Evolutionary conservation across 371 early-diverging fungal species (phyloP).

Genomic region (Blyttiomyces sp.): DNA sequence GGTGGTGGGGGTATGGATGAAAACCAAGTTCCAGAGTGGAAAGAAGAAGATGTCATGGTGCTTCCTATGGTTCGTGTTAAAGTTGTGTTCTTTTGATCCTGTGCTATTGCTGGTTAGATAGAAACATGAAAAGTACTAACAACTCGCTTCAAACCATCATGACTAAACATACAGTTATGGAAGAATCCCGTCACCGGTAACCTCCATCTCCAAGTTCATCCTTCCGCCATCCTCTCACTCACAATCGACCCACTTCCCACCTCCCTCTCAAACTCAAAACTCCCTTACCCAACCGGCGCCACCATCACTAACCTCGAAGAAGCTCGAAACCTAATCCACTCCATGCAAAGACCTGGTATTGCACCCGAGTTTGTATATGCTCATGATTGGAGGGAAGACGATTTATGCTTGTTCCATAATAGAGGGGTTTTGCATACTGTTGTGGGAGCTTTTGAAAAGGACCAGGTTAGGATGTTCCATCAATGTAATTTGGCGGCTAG

Average conservation of each 20-base stretch:
- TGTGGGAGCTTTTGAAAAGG: conserved; percentile 8
- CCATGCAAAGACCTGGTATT: conserved; percentile 16
- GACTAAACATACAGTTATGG: no score
- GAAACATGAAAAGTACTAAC: no score
- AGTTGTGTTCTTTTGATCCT: neutral
- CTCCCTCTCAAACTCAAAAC: neutral
- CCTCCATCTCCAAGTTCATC: conserved; percentile 16
- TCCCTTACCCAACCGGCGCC: conserved; percentile 7
- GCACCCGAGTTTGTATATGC: conserved; percentile 14
- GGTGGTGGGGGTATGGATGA: conserved; percentile 1
- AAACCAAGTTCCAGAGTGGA: conserved; percentile 7
- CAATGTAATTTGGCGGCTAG: conserved; percentile 17
- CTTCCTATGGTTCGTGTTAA: conserved; percentile 6
- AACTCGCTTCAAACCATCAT: no score
- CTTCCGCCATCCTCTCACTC: conserved; percentile 5
- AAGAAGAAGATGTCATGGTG: conserved; percentile 7
- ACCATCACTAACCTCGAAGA: neutral
- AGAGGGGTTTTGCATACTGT: conserved; percentile 18
- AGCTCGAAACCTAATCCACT: conserved; percentile 5
- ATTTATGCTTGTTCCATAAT: conserved; percentile 16
- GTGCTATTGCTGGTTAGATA: no score
- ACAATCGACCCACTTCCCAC: neutral
- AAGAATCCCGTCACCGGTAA: conserved; percentile 20
- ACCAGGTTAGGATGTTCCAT: conserved; percentile 16
- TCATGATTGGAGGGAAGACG: conserved; percentile 22